Evolutionary conservation across 129 eudicot species (phyloP).

Genomic region (Heracleum sosnowskyi): DNA sequence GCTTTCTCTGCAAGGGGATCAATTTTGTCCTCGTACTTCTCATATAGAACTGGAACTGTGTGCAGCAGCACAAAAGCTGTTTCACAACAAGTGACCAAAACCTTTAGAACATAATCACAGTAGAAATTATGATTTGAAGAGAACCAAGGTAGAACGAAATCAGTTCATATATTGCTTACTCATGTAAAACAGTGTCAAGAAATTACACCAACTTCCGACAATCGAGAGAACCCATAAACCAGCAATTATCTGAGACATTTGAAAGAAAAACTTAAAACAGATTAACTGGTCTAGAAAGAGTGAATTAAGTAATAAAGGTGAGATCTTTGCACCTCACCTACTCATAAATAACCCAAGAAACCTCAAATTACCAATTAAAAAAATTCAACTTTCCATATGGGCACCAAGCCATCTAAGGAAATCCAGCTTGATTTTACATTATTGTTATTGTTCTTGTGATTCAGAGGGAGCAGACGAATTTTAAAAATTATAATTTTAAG

Average conservation of each 20-base stretch:
- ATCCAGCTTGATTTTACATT: background rate
- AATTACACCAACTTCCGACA: conserved; percentile 33
- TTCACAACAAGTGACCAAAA: conserved; percentile 2
- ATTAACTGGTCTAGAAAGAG: background rate
- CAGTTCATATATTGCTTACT: background rate
- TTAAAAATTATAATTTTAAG: background rate
- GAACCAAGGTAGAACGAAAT: background rate
- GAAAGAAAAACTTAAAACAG: background rate
- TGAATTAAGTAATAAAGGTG: no score
- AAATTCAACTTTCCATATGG: background rate
- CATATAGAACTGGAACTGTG: conserved; percentile 74
- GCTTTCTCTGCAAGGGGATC: conserved; percentile 67
- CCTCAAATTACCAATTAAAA: background rate
- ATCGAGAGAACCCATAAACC: conserved; percentile 33
- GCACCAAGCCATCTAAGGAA: background rate
- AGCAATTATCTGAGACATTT: conserved; percentile 25
- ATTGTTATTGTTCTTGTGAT: background rate
- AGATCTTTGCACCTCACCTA: background rate
- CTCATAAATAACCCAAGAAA: background rate
- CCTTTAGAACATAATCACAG: conserved; percentile 5
- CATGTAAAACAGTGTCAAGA: conserved; percentile 32
- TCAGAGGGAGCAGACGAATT: background rate
- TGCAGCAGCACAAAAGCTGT: conserved; percentile 72
- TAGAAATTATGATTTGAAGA: background rate
- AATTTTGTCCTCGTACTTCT: conserved; percentile 73